A percentile compares a stretch with the other conserved stretches of the same genome.
phyloP scores from a whole-genome alignment of 192 early-diverging fungal species.

The Ambispora gerdemannii region DNA sequence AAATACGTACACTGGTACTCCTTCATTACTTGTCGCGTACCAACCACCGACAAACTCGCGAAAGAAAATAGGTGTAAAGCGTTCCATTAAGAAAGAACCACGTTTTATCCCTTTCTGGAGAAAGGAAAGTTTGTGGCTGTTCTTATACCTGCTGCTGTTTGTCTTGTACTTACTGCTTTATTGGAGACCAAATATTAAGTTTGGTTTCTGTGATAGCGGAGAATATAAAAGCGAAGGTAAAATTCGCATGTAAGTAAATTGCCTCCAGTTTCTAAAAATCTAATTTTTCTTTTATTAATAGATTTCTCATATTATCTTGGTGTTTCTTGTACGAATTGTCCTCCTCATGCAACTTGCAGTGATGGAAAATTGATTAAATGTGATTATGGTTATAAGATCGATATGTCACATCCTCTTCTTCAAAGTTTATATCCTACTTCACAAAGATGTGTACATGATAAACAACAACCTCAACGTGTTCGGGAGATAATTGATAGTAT shows the following conservation, averaged over 20 bases:
- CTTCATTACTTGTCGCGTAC: neutral
- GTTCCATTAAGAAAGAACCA: neutral
- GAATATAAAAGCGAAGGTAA: neutral
- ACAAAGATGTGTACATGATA: neutral
- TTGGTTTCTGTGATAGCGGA: neutral
- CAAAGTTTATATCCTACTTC: neutral
- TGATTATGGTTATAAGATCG: neutral
- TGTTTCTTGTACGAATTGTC: neutral
- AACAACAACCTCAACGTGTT: neutral
- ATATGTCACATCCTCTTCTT: neutral
- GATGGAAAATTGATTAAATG: neutral
- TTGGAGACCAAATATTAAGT: neutral
- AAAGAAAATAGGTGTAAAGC: neutral
- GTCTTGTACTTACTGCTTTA: neutral
- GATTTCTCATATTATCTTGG: neutral
- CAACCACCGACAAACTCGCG: neutral
- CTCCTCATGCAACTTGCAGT: neutral
- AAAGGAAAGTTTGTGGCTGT: neutral
- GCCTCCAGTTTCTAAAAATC: neutral
- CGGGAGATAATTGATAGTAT: neutral
- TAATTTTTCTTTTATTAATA: neutral
- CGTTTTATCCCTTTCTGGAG: neutral
- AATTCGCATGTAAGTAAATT: neutral
- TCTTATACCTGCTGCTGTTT: neutral
- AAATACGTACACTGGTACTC: neutral